Percentiles rank a stretch among this genome's conserved stretches.
phyloP scores from a whole-genome alignment of 1,139 yeast genomes.

The Candida gigantensis region DNA sequence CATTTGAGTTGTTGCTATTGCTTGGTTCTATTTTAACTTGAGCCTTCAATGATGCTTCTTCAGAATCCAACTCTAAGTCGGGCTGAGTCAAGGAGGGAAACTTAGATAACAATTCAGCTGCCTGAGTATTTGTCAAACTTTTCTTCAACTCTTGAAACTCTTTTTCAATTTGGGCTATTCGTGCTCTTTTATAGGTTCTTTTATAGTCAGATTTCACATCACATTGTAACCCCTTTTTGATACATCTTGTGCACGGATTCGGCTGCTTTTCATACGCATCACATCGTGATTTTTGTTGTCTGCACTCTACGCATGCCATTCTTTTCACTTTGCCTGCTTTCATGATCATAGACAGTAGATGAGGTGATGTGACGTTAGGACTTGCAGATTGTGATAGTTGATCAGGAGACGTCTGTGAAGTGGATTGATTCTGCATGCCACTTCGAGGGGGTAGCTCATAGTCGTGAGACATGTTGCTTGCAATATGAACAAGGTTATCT shows the following conservation, averaged over 20 bases:
- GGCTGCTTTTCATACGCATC: slow-evolving; percentile 82
- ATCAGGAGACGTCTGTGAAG: slow-evolving; percentile 11
- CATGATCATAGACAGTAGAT: slow-evolving; percentile 1
- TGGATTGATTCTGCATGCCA: slow-evolving; percentile 20
- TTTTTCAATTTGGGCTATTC: slow-evolving; percentile 79
- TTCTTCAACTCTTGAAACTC: slow-evolving; percentile 71
- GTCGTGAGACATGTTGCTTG: slow-evolving; percentile 45
- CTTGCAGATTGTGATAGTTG: slow-evolving; percentile 7
- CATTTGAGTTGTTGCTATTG: too few relatives aligned
- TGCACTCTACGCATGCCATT: slow-evolving; percentile 92
- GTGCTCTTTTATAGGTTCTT: slow-evolving; percentile 83
- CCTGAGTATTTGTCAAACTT: slow-evolving; percentile 53
- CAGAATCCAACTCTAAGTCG: background rate
- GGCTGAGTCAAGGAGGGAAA: slow-evolving; percentile 29
- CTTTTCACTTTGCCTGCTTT: slow-evolving; percentile 44
- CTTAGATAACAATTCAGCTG: slow-evolving; percentile 43
- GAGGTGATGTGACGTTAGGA: slow-evolving; percentile 9
- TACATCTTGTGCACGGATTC: slow-evolving; percentile 80
- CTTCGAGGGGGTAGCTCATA: slow-evolving; percentile 30
- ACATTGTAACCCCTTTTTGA: slow-evolving; percentile 68
- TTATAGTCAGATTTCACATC: slow-evolving; percentile 78
- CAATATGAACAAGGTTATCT: slow-evolving; percentile 46
- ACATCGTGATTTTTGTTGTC: slow-evolving; percentile 91
- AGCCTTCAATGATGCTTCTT: slow-evolving; percentile 3
- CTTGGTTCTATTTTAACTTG: background rate